These are phyloP conservation scores for Lasiosphaeria ovina DNA, from an alignment of 495 filamentous ascomycete genomes.

Conservation along the genomic window DNA sequence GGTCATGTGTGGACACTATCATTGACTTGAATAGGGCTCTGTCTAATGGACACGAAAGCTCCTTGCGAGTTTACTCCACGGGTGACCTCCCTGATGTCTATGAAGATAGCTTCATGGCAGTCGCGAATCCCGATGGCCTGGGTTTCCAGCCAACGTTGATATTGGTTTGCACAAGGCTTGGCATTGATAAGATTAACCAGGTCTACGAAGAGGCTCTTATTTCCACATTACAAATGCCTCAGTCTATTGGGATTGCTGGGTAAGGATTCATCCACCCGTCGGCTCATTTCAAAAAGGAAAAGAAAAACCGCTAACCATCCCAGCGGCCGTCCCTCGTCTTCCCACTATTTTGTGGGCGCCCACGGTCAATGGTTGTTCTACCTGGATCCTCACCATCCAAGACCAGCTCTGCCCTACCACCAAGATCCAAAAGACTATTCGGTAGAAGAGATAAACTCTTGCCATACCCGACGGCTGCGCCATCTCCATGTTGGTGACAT, in stretches of 20 bases:
- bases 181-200: constrained; percentile 88
- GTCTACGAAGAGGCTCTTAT: constrained; percentile 91
- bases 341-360: constrained; percentile 96
- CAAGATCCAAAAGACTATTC: constrained; percentile 54
- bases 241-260: constrained; percentile 95
- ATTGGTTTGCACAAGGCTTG: constrained; percentile 80
- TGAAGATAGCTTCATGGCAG: constrained; percentile 76
- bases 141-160: constrained; percentile 81
- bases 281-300: too few species aligned
- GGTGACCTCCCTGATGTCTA: constrained; percentile 90
- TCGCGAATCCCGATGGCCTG: constrained; percentile 62
- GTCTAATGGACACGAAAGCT: constrained; percentile 56
- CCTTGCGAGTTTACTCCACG: constrained; percentile 80
- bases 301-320: neutral
- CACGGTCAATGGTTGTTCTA: constrained; percentile 90
- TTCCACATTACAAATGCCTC: constrained; percentile 73
- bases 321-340: constrained; percentile 89
- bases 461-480: constrained; percentile 82
- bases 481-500: constrained; percentile 84
- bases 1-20: neutral
- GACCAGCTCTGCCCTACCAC: constrained; percentile 62
- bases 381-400: constrained; percentile 85
- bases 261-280: constrained; percentile 42
- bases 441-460: constrained; percentile 71
- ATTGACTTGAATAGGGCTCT: constrained; percentile 59